Percentiles rank a stretch among this genome's conserved stretches.
phyloP scores from a whole-genome alignment of 768 basidiomycete genomes.

The Dendrothele bispora region DNA sequence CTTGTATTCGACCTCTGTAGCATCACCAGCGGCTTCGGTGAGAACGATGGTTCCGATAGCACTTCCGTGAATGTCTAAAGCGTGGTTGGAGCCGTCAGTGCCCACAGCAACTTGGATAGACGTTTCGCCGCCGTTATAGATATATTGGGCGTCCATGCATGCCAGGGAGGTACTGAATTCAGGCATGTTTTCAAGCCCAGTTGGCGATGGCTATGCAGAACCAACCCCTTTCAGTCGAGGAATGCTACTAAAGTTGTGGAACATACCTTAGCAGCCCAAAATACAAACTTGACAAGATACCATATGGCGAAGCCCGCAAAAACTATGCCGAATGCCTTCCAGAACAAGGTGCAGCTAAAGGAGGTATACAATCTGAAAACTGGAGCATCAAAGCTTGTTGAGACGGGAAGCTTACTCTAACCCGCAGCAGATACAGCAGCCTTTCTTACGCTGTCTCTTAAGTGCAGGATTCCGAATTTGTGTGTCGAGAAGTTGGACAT shows the following conservation, averaged over 20 bases:
- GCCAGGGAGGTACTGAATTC: constrained; percentile 52
- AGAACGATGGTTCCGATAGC: constrained; percentile 53
- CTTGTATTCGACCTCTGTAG: constrained; percentile 48
- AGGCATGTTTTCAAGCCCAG: constrained; percentile 58
- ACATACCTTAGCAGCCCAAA: constrained; percentile 47
- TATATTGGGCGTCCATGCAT: constrained; percentile 42
- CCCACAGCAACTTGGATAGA: constrained; percentile 40
- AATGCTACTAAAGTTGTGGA: neutral
- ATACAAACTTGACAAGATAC: constrained; percentile 41
- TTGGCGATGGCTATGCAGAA: constrained; percentile 39
- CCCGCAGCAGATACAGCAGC: constrained; percentile 54
- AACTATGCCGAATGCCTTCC: constrained; percentile 57
- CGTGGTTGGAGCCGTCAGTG: constrained; percentile 35
- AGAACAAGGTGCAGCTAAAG: constrained; percentile 51
- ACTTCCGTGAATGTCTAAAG: constrained; percentile 45
- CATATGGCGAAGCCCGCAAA: constrained; percentile 37
- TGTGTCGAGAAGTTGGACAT: constrained; percentile 31
- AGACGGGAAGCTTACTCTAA: constrained; percentile 34
- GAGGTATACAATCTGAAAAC: neutral
- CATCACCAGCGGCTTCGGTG: constrained; percentile 39
- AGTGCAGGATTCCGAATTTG: constrained; percentile 24
- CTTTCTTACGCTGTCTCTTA: constrained; percentile 29
- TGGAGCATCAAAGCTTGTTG: constrained; percentile 6
- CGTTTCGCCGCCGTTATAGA: constrained; percentile 41
- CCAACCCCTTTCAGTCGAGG: constrained; percentile 3